A percentile compares a stretch with the other conserved stretches of the same genome.
phyloP scores from a whole-genome alignment of 345 rosid genomes.

The Bretschneidera sinensis region DNA sequence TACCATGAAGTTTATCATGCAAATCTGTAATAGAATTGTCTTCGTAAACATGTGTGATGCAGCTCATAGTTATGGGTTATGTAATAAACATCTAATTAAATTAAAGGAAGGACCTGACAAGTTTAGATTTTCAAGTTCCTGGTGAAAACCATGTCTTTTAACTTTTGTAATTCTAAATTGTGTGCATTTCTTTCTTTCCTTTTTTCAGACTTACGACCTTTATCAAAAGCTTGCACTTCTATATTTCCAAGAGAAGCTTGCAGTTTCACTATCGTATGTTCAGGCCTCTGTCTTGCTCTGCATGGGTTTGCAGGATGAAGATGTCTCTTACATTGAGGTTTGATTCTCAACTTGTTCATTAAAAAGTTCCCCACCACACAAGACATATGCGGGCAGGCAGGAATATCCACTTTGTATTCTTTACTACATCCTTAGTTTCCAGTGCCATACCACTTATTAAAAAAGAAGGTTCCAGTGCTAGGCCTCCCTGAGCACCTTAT shows the following conservation, averaged over 20 bases:
- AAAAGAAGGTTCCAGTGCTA: too few relatives aligned
- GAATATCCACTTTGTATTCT: not conserved
- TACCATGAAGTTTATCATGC: too few relatives aligned
- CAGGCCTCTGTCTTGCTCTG: slow-evolving; percentile 82
- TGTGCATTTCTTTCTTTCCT: not conserved
- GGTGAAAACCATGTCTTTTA: not conserved
- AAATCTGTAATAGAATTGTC: too few relatives aligned
- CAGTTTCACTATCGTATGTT: slow-evolving; percentile 62
- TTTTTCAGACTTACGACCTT: slow-evolving; percentile 56
- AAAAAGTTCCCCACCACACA: slow-evolving; percentile 3
- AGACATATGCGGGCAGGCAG: not conserved
- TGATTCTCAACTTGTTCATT: slow-evolving; percentile 3
- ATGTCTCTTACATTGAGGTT: slow-evolving; percentile 69
- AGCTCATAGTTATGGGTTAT: too few relatives aligned
- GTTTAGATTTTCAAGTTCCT: not conserved
- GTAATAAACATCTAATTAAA: too few relatives aligned
- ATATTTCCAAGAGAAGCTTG: slow-evolving; percentile 82
- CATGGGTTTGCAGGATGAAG: slow-evolving; percentile 77
- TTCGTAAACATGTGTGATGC: too few relatives aligned
- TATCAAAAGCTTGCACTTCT: slow-evolving; percentile 63
- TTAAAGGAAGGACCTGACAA: too few relatives aligned
- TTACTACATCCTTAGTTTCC: too few relatives aligned
- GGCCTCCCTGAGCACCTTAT: not conserved
- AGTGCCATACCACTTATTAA: too few relatives aligned
- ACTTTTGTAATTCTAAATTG: not conserved